Percentiles rank a stretch among this genome's conserved stretches.
Evolutionary conservation across 345 rosid species (phyloP).

Genomic region (Salix koriyanagi): DNA sequence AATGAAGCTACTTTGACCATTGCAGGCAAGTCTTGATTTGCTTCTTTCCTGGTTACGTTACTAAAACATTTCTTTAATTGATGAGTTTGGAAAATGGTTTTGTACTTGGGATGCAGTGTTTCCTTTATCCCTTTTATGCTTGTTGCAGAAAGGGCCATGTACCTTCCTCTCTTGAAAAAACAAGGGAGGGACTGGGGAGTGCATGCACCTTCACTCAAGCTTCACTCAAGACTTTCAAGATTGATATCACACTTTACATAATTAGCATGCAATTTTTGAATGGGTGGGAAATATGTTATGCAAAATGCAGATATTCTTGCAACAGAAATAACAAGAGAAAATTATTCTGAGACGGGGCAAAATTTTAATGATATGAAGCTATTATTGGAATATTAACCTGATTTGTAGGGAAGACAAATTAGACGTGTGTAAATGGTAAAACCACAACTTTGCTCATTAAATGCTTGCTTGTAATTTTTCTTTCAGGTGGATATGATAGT

Average conservation of each 20-base stretch:
- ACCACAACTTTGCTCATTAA: background rate
- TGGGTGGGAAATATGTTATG: background rate
- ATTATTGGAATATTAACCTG: background rate
- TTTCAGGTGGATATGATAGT: slow-evolving; percentile 73
- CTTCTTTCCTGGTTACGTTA: background rate
- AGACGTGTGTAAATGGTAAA: background rate
- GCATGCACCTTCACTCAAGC: background rate
- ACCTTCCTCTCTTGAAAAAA: slow-evolving; percentile 40
- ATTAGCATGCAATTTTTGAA: no score
- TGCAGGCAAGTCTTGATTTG: slow-evolving; percentile 49
- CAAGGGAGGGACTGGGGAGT: slow-evolving; percentile 16
- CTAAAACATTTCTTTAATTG: background rate
- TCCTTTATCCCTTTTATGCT: background rate
- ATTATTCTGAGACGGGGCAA: background rate
- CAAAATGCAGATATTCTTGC: no score
- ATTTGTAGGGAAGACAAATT: background rate
- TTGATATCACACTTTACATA: background rate
- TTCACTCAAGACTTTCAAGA: background rate
- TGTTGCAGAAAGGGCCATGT: slow-evolving; percentile 13
- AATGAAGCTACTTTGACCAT: slow-evolving; percentile 56
- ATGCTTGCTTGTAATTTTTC: background rate
- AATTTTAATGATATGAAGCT: background rate
- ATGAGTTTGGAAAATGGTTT: background rate
- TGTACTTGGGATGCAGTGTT: background rate
- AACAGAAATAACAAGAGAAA: no score